These are phyloP conservation scores for Saccharomycopsis amapae DNA, from an alignment of 805 yeast genomes.

Conservation along the genomic window DNA sequence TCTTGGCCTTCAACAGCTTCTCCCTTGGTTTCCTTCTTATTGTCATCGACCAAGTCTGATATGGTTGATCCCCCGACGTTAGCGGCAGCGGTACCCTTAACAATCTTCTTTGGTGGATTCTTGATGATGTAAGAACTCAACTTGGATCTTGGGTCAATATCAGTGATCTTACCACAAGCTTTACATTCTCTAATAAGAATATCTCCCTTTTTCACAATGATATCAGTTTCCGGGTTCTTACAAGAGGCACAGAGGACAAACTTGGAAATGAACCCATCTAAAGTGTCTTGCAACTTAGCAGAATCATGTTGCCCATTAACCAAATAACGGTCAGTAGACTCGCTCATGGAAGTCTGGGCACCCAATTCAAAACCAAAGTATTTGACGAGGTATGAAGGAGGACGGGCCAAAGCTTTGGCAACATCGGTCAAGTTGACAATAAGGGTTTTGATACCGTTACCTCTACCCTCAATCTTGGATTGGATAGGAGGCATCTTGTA, in stretches of 20 bases:
- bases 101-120: slow-evolving; percentile 42
- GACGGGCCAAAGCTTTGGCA: slow-evolving; percentile 90
- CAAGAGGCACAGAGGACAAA: slow-evolving; percentile 92
- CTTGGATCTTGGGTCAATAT: slow-evolving; percentile 38
- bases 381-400: slow-evolving; percentile 85
- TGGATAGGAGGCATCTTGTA: slow-evolving; percentile 98
- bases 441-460: slow-evolving; percentile 98
- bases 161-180: slow-evolving; percentile 78
- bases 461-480: slow-evolving; percentile 96
- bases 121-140: slow-evolving; percentile 41
- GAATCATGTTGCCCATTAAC: slow-evolving; percentile 95
- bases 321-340: slow-evolving; percentile 74
- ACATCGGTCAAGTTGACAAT: slow-evolving; percentile 86
- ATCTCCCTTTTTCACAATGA: slow-evolving; percentile 68
- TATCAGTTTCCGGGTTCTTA: slow-evolving; percentile 96
- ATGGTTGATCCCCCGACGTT: slow-evolving; percentile 31
- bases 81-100: slow-evolving; percentile 54
- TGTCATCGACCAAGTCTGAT: slow-evolving; percentile 4
- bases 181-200: slow-evolving; percentile 86
- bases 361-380: slow-evolving; percentile 96
- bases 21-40: slow-evolving; percentile 26
- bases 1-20: slow-evolving; percentile 37
- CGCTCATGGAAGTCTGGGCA: slow-evolving; percentile 85
- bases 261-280: slow-evolving; percentile 90
- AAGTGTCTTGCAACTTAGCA: slow-evolving; percentile 80